phyloP scores from a whole-genome alignment of 345 rosid genomes.

The Salix caprea region DNA sequence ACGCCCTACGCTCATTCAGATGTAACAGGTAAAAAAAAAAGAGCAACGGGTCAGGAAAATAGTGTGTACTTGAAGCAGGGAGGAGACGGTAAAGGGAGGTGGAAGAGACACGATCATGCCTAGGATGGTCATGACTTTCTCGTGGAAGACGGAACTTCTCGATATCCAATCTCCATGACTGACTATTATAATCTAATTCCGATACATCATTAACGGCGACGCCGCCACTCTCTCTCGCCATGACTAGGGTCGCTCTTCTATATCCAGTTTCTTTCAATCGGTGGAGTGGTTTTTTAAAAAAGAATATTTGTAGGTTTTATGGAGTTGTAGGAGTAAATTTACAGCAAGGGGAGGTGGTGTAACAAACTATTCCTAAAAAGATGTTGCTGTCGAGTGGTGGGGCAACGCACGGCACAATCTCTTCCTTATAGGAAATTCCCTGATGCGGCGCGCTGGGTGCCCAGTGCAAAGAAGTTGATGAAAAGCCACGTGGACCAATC shows the following conservation, averaged over 20 bases:
- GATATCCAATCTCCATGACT: slow-evolving; percentile 1
- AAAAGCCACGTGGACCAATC: too few species aligned
- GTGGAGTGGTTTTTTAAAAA: too few species aligned
- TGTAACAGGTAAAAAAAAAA: background rate
- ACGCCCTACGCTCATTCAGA: background rate
- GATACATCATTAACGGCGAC: background rate
- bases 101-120: background rate
- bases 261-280: too few species aligned
- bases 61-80: background rate
- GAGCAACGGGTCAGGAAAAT: background rate
- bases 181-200: background rate
- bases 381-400: background rate
- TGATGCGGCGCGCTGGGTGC: too few species aligned
- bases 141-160: slow-evolving; percentile 11
- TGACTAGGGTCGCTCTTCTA: background rate
- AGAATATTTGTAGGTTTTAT: background rate
- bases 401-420: background rate
- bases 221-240: background rate
- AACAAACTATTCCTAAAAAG: background rate
- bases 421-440: background rate
- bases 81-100: background rate
- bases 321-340: background rate
- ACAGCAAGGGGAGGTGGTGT: background rate
- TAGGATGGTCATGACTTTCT: background rate
- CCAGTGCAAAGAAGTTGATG: too few species aligned